A percentile compares a stretch with the other conserved stretches of the same genome.
These are phyloP conservation scores for Tillandsia leiboldiana DNA, from an alignment of 176 grass and related monocot species.

Conservation along the genomic window DNA sequence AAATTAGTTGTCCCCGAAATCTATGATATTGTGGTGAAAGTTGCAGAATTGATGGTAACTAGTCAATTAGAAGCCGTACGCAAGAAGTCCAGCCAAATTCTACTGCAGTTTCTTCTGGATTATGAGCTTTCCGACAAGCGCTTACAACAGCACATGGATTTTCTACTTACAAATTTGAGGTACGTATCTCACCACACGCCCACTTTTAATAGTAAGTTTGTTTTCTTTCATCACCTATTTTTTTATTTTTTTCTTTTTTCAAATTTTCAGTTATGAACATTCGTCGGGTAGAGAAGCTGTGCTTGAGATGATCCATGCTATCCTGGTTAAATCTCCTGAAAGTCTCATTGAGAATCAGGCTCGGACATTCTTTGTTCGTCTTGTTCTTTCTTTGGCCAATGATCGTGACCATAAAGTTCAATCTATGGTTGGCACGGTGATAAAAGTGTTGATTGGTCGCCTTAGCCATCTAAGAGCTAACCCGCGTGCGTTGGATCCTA, in stretches of 20 bases:
- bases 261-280: slow-evolving; percentile 71
- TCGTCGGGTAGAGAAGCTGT: slow-evolving; percentile 84
- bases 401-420: slow-evolving; percentile 58
- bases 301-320: slow-evolving; percentile 79
- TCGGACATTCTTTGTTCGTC: slow-evolving; percentile 72
- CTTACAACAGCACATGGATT: slow-evolving; percentile 89
- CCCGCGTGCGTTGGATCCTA: slow-evolving; percentile 42
- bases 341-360: slow-evolving; percentile 79
- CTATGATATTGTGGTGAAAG: slow-evolving; percentile 76
- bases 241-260: slow-evolving; percentile 13
- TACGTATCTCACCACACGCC: slow-evolving; percentile 17
- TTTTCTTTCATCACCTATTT: slow-evolving; percentile 8
- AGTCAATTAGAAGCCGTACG: slow-evolving; percentile 65
- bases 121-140: slow-evolving; percentile 81
- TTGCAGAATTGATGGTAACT: slow-evolving; percentile 90
- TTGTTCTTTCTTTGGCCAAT: slow-evolving; percentile 71
- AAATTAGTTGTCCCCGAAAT: slow-evolving; percentile 79
- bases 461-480: slow-evolving; percentile 14
- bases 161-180: slow-evolving; percentile 84
- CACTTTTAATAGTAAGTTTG: slow-evolving; percentile 3
- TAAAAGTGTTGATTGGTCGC: slow-evolving; percentile 50
- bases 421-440: slow-evolving; percentile 50
- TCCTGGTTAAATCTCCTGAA: slow-evolving; percentile 85
- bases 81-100: slow-evolving; percentile 68
- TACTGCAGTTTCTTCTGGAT: slow-evolving; percentile 81